Base-by-base conservation (phyloP, 2,329 filamentous ascomycete genomes). In the Exophiala phaeomuriformis region DNA sequence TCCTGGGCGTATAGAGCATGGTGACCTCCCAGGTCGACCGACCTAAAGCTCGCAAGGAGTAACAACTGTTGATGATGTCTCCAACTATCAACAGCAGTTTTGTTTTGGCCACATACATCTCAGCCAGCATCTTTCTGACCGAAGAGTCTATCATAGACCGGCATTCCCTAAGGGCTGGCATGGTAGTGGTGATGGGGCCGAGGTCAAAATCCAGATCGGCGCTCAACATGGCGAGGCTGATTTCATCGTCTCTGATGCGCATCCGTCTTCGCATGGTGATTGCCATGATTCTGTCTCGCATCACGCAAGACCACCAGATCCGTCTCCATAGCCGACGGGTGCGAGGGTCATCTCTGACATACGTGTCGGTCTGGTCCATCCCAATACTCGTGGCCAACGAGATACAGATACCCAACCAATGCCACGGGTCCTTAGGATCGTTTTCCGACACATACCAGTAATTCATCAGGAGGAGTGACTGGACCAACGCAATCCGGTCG, bases 361-460 rank as follows among this genome's bases (percentile, higher is more conserved):
- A 52, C 1, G 95, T 88, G 33, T 50, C 47, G 30, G 39, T 37
- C 57, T 90, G 85, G 69, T 96, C 89, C 19, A 96, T 77, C 4
- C 90, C 90, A 60, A 96, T 95, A 9, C 89, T 95, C 69, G 95
- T 89, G 49, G 90, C 90, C 42, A 96, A 76, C 7, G 90, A 95
- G 55, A 95, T 87, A 43, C 90, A 90, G 39, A 95, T 88, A n/a
- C 90, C 91, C 86, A 95, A 95, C 90, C 90, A 96, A 67, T 96
- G 90, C 88, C 91, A 95, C 43, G 90, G 96, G 68, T 96, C 91
- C 69, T 96, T 96, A 68, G 95, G 89, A 68, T 96, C 90, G 70
- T 96, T 90, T 0, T 90, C 90, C 4, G 90, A 95, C 71, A 95
- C 90, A 68, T 96, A 96, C 86, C 91, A 96, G 69, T 95, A 95